phyloP scores from a whole-genome alignment of 768 basidiomycete genomes.

The Amylocystis lapponica region DNA sequence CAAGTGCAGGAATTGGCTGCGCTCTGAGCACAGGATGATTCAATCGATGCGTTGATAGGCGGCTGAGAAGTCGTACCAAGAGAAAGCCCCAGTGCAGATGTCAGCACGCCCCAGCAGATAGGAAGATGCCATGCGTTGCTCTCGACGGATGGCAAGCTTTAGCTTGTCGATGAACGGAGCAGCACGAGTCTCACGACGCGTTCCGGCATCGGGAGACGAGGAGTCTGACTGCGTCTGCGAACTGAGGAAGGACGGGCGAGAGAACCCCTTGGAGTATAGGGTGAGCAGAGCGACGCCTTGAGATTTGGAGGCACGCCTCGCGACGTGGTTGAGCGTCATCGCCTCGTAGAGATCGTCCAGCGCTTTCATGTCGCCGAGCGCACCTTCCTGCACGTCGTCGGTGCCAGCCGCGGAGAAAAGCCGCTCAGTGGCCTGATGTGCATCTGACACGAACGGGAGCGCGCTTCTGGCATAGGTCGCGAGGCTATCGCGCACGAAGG shows the following conservation, averaged over 20 bases:
- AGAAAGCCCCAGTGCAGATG: conserved; percentile 66
- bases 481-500: conserved; percentile 68
- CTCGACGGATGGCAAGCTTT: conserved; percentile 62
- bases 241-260: conserved; percentile 38
- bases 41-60: background rate
- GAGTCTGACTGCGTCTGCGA: background rate
- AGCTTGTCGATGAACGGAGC: conserved; percentile 52
- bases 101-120: conserved; percentile 85
- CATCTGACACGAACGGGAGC: conserved; percentile 73
- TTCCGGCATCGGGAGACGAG: conserved; percentile 11
- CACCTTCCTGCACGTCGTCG: conserved; percentile 12
- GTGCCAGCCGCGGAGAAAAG: background rate
- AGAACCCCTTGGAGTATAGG: conserved; percentile 78
- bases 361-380: conserved; percentile 39
- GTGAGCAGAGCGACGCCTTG: conserved; percentile 93
- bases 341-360: conserved; percentile 78
- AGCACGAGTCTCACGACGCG: conserved; percentile 19
- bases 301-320: conserved; percentile 78
- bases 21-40: conserved; percentile 42
- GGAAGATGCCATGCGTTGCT: conserved; percentile 82
- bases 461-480: conserved; percentile 74
- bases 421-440: conserved; percentile 40
- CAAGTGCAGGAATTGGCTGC: conserved; percentile 81
- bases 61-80: conserved; percentile 46
- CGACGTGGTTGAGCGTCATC: conserved; percentile 87